A percentile compares a stretch with the other conserved stretches of the same genome.
phyloP scores from a whole-genome alignment of 495 filamentous ascomycete genomes.

The Bryoglossum gracile region DNA sequence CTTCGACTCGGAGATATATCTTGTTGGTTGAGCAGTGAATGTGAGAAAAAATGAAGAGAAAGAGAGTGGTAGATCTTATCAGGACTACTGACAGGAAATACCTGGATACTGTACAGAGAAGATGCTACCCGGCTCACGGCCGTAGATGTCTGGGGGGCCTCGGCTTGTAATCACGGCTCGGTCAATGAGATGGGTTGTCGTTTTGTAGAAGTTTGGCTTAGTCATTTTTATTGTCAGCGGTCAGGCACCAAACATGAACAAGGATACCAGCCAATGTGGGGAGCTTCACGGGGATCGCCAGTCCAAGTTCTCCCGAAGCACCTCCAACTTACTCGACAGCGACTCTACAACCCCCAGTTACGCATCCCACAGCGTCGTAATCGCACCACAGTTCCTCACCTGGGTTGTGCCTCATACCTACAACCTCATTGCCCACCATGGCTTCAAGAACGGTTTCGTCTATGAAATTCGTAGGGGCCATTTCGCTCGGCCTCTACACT shows the following conservation, averaged over 20 bases:
- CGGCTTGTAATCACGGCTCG: no score
- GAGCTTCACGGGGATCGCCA: neutral
- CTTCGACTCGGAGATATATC: neutral
- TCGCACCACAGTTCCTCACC: neutral
- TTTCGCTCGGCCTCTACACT: slow-evolving; percentile 79
- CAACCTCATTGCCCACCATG: slow-evolving; percentile 39
- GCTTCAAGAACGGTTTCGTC: slow-evolving; percentile 59
- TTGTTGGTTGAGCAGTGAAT: neutral
- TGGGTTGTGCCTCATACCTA: neutral
- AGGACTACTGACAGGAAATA: neutral
- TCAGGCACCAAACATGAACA: slow-evolving; percentile 2
- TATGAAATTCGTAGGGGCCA: slow-evolving; percentile 83
- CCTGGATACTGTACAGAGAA: neutral
- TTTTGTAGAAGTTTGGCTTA: no score
- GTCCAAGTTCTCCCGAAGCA: neutral
- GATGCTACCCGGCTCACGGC: neutral
- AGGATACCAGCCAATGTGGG: neutral
- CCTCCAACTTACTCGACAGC: neutral
- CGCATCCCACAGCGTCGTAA: no score
- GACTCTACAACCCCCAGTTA: no score
- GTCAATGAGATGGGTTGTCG: no score
- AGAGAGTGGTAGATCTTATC: slow-evolving; percentile 2
- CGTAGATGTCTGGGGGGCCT: neutral
- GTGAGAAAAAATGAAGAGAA: slow-evolving; percentile 1
- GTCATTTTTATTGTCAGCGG: no score